Conservation (phyloP, 164 flowering plant genomes). For the Malania oleifera region DNA sequence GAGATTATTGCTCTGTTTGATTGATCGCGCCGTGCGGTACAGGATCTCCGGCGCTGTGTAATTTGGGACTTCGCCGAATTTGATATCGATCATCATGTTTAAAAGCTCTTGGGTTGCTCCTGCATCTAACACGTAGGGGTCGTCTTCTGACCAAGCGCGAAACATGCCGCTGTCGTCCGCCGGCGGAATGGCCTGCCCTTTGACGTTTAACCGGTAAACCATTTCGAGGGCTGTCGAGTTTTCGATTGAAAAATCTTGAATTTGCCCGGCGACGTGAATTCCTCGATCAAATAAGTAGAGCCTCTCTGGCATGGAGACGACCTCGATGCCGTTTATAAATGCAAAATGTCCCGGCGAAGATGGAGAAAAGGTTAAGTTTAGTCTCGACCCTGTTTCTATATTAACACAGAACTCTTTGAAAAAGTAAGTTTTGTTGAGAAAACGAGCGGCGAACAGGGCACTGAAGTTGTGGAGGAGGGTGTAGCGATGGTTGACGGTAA, state of each 20-base stretch:
- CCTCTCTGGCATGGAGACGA: slow-evolving; percentile 13
- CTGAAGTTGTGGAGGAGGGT: slow-evolving; percentile 20
- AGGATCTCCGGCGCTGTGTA: slow-evolving; percentile 19
- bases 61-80: neutral
- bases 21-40: slow-evolving; percentile 9
- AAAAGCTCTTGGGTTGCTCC: neutral
- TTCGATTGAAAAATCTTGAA: neutral
- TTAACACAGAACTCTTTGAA: slow-evolving; percentile 14
- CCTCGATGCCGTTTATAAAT: slow-evolving; percentile 21
- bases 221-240: slow-evolving; percentile 14
- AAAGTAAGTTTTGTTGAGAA: neutral
- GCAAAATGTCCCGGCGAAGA: neutral
- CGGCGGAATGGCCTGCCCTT: slow-evolving; percentile 5
- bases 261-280: slow-evolving; percentile 4
- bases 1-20: slow-evolving; percentile 12
- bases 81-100: neutral
- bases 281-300: neutral
- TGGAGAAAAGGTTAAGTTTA: slow-evolving; percentile 5
- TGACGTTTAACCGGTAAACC: slow-evolving; percentile 17
- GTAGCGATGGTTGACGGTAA: neutral
- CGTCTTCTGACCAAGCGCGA: slow-evolving; percentile 16
- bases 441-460: slow-evolving; percentile 4
- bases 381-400: neutral
- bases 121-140: neutral
- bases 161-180: slow-evolving; percentile 14